phyloP scores from a whole-genome alignment of 2,329 filamentous ascomycete genomes.

The Volutella citrinella region DNA sequence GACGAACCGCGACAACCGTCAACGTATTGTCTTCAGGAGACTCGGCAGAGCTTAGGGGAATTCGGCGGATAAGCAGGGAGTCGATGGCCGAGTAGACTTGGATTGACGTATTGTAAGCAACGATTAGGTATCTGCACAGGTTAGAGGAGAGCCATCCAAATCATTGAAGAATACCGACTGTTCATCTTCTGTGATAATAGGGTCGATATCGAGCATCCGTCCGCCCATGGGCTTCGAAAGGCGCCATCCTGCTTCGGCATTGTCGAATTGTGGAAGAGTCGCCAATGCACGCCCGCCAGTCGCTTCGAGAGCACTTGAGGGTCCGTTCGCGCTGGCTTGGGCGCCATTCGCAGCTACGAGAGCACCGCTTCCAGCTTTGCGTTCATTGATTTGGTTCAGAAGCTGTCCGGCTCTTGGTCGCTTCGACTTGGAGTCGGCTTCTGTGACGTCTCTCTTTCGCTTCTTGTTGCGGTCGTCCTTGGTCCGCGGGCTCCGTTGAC shows the following conservation, averaged over 20 bases:
- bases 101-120: slow-evolving; percentile 71
- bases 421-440: slow-evolving; percentile 40
- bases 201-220: slow-evolving; percentile 62
- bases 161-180: slow-evolving; percentile 42
- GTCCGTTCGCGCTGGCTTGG: slow-evolving; percentile 14
- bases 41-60: slow-evolving; percentile 47
- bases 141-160: slow-evolving; percentile 10
- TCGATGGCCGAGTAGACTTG: slow-evolving; percentile 79
- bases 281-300: slow-evolving; percentile 21
- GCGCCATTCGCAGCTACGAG: slow-evolving; percentile 9
- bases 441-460: slow-evolving; percentile 44
- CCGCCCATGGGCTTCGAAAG: slow-evolving; percentile 64
- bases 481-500: slow-evolving; percentile 28
- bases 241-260: slow-evolving; percentile 48
- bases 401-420: slow-evolving; percentile 34
- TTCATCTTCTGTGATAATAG: slow-evolving; percentile 60
- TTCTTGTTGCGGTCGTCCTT: slow-evolving; percentile 41
- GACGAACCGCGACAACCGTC: slow-evolving; percentile 40
- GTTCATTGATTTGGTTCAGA: slow-evolving; percentile 26
- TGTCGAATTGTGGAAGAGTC: slow-evolving; percentile 25
- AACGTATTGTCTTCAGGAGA: slow-evolving; percentile 21
- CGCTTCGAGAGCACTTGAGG: slow-evolving; percentile 13
- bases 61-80: slow-evolving; percentile 74
- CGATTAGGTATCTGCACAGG: slow-evolving; percentile 62
- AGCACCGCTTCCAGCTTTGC: slow-evolving; percentile 10